Base-by-base conservation (phyloP, 2,329 filamentous ascomycete genomes). In the Fusarium zealandicum region DNA sequence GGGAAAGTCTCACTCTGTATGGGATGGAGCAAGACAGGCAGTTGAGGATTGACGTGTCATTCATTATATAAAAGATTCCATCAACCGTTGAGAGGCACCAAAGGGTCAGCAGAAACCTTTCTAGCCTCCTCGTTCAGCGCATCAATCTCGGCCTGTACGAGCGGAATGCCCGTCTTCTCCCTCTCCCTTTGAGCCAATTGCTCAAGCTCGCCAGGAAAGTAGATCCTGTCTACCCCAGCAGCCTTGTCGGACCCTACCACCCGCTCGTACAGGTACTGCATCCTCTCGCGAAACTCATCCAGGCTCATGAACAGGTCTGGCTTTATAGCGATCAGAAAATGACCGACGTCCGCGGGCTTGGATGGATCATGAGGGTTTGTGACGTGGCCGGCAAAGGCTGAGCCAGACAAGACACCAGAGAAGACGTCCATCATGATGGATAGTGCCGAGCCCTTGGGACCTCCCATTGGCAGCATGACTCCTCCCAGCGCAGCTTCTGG, bases 401-500 rank as follows among this genome's bases (percentile, higher is more conserved):
- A 88, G 0, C 90, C 90, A 0, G 89, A 91, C 0, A 95, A 67
- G 0, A 90, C 87, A 0, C 90, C 90, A 0, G 89, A 92, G 69
- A 95, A 93, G 2, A 96, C 88, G 68, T 95, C 90, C 91, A 95
- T 95, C 89, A 92, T 93, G 49, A 95, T 84, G 1, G 89, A 78
- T 33, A 95, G 71, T 0, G 83, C 91, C 2, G 87, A 90, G 0
- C 91, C 91, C 72, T 95, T 95, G 0, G 90, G 90, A 0, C 91
- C 90, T 3, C 90, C 90, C 88, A 95, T 92, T 0, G 90, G 90
- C 16, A 93, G 75, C 90, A 95, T 93, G 4, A 93, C 89, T 1
- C 90, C 90, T 28, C 85, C 83, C 9, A 95, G 75, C 0, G 90
- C 91, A 16, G 79, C 80, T 1, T 79, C 82, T 0, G 91, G 90